Evolutionary conservation across 352 stramenopile genomes (phyloP).

Genomic region (Phytophthora sojae): DNA sequence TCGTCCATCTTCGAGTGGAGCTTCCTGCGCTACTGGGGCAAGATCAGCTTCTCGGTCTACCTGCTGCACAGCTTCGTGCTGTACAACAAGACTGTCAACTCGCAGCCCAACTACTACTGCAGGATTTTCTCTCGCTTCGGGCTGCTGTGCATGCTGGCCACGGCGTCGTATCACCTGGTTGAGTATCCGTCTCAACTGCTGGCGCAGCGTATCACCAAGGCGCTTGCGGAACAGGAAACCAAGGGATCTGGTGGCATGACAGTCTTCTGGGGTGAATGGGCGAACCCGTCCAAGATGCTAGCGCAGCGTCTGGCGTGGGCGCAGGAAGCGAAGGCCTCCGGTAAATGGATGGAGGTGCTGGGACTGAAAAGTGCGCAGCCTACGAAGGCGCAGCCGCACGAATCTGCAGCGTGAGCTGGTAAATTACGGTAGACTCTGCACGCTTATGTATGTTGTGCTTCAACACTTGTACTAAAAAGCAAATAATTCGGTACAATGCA

Average conservation of each 20-base stretch:
- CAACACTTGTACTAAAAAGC: slow-evolving; percentile 22
- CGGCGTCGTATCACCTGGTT: slow-evolving; percentile 46
- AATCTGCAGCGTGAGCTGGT: slow-evolving; percentile 17
- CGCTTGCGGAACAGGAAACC: slow-evolving; percentile 33
- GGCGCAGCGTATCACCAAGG: slow-evolving; percentile 48
- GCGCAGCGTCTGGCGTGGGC: slow-evolving; percentile 20
- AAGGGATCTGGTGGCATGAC: slow-evolving; percentile 29
- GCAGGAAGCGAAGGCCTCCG: slow-evolving; percentile 29
- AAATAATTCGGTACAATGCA: slow-evolving; percentile 27
- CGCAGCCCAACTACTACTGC: slow-evolving; percentile 45
- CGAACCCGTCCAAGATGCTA: slow-evolving; percentile 32
- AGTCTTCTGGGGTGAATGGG: slow-evolving; percentile 35
- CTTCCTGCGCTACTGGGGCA: slow-evolving; percentile 48
- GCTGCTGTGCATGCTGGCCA: slow-evolving; percentile 40
- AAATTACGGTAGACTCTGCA: background rate
- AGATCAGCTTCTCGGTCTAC: slow-evolving; percentile 62
- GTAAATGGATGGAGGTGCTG: slow-evolving; percentile 27
- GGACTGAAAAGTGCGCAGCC: slow-evolving; percentile 14
- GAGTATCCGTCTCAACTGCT: slow-evolving; percentile 64
- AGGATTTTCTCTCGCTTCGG: slow-evolving; percentile 42
- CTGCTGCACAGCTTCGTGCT: slow-evolving; percentile 54
- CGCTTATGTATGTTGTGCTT: slow-evolving; percentile 22
- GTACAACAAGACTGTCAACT: slow-evolving; percentile 31
- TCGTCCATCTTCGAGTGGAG: slow-evolving; percentile 52
- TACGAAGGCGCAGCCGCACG: slow-evolving; percentile 26